Conservation (phyloP, 78 protist genomes). For the Cavenderia fasciculata region DNA sequence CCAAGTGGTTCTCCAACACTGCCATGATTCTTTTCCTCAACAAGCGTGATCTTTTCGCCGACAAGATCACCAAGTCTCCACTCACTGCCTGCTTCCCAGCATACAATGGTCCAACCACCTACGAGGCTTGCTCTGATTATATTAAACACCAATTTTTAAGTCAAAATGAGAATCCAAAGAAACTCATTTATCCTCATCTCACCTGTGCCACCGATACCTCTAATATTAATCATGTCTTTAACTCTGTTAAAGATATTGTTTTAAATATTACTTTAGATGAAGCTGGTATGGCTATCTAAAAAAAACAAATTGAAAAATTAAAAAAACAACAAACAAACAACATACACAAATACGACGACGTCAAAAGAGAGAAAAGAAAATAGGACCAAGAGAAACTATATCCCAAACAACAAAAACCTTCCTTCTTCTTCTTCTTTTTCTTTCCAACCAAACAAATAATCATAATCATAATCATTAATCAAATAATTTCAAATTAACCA, state of each 20-base stretch:
- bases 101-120: conserved; percentile 78
- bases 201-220: conserved; percentile 94
- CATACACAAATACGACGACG: no score
- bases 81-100: conserved; percentile 84
- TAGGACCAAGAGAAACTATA: no score
- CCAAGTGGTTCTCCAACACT: conserved; percentile 92
- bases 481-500: no score
- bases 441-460: no score
- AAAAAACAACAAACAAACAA: no score
- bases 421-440: no score
- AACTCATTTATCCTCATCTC: conserved; percentile 83
- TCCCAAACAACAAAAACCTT: no score
- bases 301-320: no score
- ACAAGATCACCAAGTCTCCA: conserved; percentile 77
- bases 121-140: conserved; percentile 60
- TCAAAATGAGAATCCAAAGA: conserved; percentile 74
- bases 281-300: conserved; percentile 69
- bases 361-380: no score
- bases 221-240: conserved; percentile 81
- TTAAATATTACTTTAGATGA: conserved; percentile 63
- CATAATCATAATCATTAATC: no score
- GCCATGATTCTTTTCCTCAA: conserved; percentile 94
- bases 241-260: conserved; percentile 84
- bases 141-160: conserved; percentile 77
- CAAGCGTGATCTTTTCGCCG: conserved; percentile 88